Evolutionary conservation across 1,284 basidiomycete species (phyloP).

Genomic region (Tilletiaria anomala): DNA sequence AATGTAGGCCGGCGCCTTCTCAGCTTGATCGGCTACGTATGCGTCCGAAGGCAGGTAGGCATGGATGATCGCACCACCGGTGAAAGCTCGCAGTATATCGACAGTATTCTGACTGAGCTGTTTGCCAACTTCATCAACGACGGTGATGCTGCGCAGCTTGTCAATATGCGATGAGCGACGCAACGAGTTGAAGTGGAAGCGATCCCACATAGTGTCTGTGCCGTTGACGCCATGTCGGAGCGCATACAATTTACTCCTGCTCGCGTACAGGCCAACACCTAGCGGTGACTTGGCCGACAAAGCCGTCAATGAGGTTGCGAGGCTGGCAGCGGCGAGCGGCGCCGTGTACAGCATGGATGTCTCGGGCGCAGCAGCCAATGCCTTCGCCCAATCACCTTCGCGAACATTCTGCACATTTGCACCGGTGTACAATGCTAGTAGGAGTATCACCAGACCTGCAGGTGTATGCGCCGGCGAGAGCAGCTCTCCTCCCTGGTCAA

Average conservation of each 20-base stretch:
- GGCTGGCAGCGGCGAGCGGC: conserved; percentile 10
- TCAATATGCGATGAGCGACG: conserved; percentile 13
- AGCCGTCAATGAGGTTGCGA: conserved; percentile 7
- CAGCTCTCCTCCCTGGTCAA: no score
- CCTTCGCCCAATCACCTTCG: no score
- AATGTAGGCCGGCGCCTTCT: conserved; percentile 2
- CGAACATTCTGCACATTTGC: conserved; percentile 5
- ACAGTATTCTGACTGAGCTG: conserved; percentile 29
- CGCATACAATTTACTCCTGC: conserved; percentile 3
- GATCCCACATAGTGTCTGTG: no score
- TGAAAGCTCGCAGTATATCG: conserved; percentile 3
- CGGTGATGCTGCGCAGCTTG: conserved; percentile 11
- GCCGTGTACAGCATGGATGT: conserved; percentile 4
- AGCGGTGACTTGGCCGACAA: conserved; percentile 5
- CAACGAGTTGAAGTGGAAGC: no score
- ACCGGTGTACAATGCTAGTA: conserved; percentile 30
- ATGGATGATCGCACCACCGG: neutral
- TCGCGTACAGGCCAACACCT: no score
- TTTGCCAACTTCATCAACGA: conserved; percentile 26
- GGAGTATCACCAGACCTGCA: conserved; percentile 17
- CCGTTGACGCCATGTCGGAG: no score
- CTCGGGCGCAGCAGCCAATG: no score
- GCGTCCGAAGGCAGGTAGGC: neutral
- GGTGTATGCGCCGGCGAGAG: conserved; percentile 6
- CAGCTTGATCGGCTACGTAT: neutral